A percentile compares a stretch with the other conserved stretches of the same genome.
Conservation (phyloP, 176 grass and related monocot species). For the Pharus latifolius region DNA sequence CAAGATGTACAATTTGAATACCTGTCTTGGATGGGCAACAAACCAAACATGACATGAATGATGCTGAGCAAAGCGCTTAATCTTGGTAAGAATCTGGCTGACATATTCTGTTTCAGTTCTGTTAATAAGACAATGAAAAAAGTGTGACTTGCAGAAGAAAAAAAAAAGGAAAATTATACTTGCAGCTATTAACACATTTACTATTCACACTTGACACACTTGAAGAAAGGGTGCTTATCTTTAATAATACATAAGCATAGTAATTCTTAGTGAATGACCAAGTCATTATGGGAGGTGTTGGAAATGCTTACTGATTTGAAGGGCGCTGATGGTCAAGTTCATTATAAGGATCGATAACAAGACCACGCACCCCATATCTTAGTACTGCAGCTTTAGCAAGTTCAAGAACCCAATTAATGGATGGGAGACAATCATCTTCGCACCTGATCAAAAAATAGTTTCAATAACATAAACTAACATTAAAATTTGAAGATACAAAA, state of each 20-base stretch:
- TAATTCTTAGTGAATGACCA: neutral
- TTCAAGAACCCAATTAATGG: slow-evolving; percentile 72
- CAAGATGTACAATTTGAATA: slow-evolving; percentile 21
- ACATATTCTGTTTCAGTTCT: slow-evolving; percentile 97
- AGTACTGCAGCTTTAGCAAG: slow-evolving; percentile 84
- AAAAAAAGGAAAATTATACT: neutral
- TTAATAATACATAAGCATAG: neutral
- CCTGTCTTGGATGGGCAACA: slow-evolving; percentile 99
- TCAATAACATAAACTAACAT: neutral
- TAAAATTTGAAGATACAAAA: neutral
- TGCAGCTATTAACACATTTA: neutral
- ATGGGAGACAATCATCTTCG: slow-evolving; percentile 81
- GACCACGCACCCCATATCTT: slow-evolving; percentile 77
- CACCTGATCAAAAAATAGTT: slow-evolving; percentile 39
- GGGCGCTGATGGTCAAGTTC: slow-evolving; percentile 94
- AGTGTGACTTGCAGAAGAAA: neutral
- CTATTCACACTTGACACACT: neutral
- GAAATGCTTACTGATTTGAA: slow-evolving; percentile 51
- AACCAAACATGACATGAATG: slow-evolving; percentile 99
- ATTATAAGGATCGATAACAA: slow-evolving; percentile 98
- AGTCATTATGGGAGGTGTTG: neutral
- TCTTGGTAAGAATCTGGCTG: slow-evolving; percentile 80
- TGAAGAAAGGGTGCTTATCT: neutral
- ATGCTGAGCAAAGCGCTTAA: slow-evolving; percentile 95
- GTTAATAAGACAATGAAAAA: slow-evolving; percentile 13